phyloP scores from a whole-genome alignment of 306 rosid genomes.

The Citrullus mucosospermus region DNA sequence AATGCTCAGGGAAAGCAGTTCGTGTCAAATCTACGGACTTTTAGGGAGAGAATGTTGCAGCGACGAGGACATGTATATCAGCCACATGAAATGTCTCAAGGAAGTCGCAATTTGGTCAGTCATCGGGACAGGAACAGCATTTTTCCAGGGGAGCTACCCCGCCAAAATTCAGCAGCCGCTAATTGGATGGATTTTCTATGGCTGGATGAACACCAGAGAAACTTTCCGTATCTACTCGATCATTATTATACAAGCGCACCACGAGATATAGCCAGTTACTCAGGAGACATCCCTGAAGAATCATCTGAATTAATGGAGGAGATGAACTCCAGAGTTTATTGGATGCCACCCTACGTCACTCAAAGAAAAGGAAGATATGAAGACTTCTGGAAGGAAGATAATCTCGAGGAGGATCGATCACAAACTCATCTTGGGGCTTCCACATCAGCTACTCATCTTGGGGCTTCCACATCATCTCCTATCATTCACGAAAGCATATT shows the following conservation, averaged over 20 bases:
- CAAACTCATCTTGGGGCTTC: conserved; percentile 58
- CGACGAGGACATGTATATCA: conserved; percentile 28
- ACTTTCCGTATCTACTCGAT: conserved; percentile 67
- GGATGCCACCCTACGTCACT: conserved; percentile 35
- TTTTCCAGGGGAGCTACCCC: conserved; percentile 29
- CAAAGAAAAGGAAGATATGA: conserved; percentile 24
- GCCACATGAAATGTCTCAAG: conserved; percentile 35
- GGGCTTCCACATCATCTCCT: conserved; percentile 57
- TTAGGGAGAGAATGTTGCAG: conserved; percentile 46
- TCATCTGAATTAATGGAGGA: conserved; percentile 25
- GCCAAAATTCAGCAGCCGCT: conserved; percentile 21
- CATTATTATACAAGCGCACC: conserved; percentile 59
- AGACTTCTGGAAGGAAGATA: conserved; percentile 21
- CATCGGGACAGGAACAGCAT: conserved; percentile 30
- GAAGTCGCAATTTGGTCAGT: conserved; percentile 27
- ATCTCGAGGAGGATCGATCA: conserved; percentile 20
- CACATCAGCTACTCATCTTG: conserved; percentile 44
- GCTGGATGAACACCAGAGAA: conserved; percentile 41
- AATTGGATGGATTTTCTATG: conserved; percentile 45
- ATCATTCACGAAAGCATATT: conserved; percentile 43
- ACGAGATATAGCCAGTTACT: conserved; percentile 8
- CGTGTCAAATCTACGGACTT: conserved; percentile 41
- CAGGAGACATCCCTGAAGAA: conserved; percentile 20
- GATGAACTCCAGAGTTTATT: conserved; percentile 27
- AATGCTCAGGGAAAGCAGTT: conserved; percentile 54